Evolutionary conservation across 2,329 filamentous ascomycete species (phyloP).

Genomic region (Rhytidhysteron rufulum): DNA sequence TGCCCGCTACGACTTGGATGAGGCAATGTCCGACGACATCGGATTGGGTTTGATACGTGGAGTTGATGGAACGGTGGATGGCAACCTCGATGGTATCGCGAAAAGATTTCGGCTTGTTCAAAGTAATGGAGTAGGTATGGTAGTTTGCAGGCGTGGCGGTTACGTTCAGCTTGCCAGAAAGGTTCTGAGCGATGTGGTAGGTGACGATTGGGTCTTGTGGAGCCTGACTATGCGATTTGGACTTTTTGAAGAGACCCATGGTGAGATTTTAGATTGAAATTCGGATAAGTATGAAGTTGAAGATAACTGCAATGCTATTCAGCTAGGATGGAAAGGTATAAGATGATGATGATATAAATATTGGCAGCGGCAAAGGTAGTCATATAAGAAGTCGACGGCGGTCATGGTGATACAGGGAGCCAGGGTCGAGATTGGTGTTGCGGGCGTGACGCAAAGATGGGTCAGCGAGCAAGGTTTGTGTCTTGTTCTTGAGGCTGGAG

Average conservation of each 20-base stretch:
- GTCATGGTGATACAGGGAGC: neutral
- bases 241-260: neutral
- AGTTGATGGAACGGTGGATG: slow-evolving; percentile 8
- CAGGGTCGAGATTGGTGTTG: too few relatives aligned
- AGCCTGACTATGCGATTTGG: neutral
- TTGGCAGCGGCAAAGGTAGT: too few relatives aligned
- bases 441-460: neutral
- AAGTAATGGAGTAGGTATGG: slow-evolving; percentile 9
- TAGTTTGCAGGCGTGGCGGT: slow-evolving; percentile 3
- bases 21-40: slow-evolving; percentile 9
- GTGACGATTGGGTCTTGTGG: slow-evolving; percentile 6
- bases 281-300: too few relatives aligned
- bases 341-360: too few relatives aligned
- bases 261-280: too few relatives aligned
- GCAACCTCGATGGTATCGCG: slow-evolving; percentile 11
- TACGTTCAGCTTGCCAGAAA: slow-evolving; percentile 9
- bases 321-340: too few relatives aligned
- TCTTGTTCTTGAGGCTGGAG: neutral
- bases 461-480: neutral
- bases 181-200: slow-evolving; percentile 8
- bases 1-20: slow-evolving; percentile 5
- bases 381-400: too few relatives aligned
- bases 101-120: slow-evolving; percentile 3
- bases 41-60: slow-evolving; percentile 3
- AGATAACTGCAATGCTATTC: too few relatives aligned